A percentile compares a stretch with the other conserved stretches of the same genome.
phyloP scores from a whole-genome alignment of 106 monocot genomes.

The Dioscorea dumetorum region DNA sequence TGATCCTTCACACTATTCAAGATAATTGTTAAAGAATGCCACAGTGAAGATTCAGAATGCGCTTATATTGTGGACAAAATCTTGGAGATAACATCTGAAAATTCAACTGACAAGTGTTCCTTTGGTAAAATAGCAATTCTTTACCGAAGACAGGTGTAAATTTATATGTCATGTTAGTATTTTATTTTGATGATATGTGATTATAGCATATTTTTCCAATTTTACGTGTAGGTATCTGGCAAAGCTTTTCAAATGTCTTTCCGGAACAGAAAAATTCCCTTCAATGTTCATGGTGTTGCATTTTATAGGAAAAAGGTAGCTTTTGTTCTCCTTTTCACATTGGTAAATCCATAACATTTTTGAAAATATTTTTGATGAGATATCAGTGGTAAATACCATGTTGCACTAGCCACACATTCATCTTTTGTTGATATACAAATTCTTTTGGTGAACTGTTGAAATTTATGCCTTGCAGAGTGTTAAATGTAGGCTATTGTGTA shows the following conservation, averaged over 20 bases:
- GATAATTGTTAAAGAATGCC: conserved; percentile 87
- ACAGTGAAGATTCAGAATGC: conserved; percentile 86
- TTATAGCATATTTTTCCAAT: background rate
- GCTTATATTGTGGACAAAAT: conserved; percentile 93
- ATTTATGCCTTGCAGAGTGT: too few relatives aligned
- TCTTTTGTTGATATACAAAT: too few relatives aligned
- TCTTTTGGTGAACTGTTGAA: too few relatives aligned
- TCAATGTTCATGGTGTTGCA: conserved; percentile 88
- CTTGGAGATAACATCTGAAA: conserved; percentile 64
- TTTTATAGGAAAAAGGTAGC: conserved; percentile 97
- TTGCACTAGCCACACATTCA: too few relatives aligned
- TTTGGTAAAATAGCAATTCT: conserved; percentile 72
- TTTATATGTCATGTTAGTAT: conserved; percentile 1
- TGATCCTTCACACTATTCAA: conserved; percentile 31
- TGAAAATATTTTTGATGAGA: too few relatives aligned
- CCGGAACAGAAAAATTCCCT: conserved; percentile 84
- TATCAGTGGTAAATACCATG: too few relatives aligned
- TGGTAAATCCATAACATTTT: background rate
- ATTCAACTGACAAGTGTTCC: conserved; percentile 28
- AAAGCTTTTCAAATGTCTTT: conserved; percentile 79
- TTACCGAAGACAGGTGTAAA: conserved; percentile 76
- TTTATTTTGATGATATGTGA: background rate
- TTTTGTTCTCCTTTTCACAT: background rate
- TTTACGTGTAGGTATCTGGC: conserved; percentile 66
- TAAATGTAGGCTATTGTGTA: too few relatives aligned